Conservation (phyloP, 140 eudicot species). For the Stevia rebaudiana region DNA sequence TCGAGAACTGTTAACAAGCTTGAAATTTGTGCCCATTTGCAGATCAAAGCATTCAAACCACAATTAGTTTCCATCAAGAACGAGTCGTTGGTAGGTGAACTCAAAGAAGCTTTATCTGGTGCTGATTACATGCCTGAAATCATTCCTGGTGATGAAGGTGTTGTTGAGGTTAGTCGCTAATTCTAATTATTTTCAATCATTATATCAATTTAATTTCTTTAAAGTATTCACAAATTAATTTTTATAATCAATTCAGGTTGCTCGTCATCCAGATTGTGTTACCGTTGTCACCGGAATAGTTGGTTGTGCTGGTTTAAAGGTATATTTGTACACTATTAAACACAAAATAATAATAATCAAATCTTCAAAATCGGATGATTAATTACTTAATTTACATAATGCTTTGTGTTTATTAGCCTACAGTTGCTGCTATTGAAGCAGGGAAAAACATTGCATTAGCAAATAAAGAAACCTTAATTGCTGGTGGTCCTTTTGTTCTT, state of each 20-base stretch:
- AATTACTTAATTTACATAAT: neutral
- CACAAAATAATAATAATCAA: neutral
- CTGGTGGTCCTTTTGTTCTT: conserved; percentile 99
- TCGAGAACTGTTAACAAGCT: neutral
- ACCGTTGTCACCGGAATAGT: conserved; percentile 98
- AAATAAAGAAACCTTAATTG: conserved; percentile 93
- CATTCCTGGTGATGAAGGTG: conserved; percentile 92
- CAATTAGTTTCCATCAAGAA: conserved; percentile 75
- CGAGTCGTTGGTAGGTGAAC: conserved; percentile 69
- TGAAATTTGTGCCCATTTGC: neutral
- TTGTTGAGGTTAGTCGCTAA: conserved; percentile 56
- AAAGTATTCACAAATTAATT: neutral
- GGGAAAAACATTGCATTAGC: conserved; percentile 97
- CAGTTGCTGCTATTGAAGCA: conserved; percentile 98
- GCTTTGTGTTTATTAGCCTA: conserved; percentile 55
- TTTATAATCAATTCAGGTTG: conserved; percentile 50
- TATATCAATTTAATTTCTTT: neutral
- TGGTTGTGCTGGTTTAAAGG: conserved; percentile 99
- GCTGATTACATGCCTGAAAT: conserved; percentile 87
- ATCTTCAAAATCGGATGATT: too few species aligned
- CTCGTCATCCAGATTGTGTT: conserved; percentile 93
- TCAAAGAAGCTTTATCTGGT: conserved; percentile 86
- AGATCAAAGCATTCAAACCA: conserved; percentile 83
- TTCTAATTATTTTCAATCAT: neutral
- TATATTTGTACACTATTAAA: conserved; percentile 13